Percentiles rank a stretch among this genome's conserved stretches.
Evolutionary conservation across 345 rosid species (phyloP).

Genomic region (Boechera divaricarpa): DNA sequence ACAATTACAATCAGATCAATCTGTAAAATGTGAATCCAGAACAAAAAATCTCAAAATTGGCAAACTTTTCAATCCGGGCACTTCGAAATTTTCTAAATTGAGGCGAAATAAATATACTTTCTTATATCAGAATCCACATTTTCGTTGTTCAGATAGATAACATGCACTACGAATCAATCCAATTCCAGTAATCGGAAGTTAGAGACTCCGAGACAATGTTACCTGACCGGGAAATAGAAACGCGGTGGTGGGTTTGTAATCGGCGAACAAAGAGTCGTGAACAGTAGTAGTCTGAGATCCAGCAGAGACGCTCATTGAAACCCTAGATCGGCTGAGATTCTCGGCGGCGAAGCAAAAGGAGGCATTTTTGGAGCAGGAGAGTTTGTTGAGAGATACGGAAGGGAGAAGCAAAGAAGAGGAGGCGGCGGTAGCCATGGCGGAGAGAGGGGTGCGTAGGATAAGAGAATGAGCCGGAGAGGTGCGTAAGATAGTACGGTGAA

Average conservation of each 20-base stretch:
- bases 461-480: constrained; percentile 25
- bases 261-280: constrained; percentile 68
- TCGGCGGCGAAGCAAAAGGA: constrained; percentile 45
- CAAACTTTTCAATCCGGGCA: neutral
- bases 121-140: constrained; percentile 11
- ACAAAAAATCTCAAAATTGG: neutral
- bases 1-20: neutral
- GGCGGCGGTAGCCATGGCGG: constrained; percentile 43
- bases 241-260: constrained; percentile 77
- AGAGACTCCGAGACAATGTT: neutral
- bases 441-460: constrained; percentile 44
- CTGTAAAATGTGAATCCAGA: constrained; percentile 5
- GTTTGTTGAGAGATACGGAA: constrained; percentile 47
- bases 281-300: constrained; percentile 58
- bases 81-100: neutral
- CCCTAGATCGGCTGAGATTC: constrained; percentile 58
- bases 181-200: neutral
- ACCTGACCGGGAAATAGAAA: constrained; percentile 99
- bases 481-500: constrained; percentile 46
- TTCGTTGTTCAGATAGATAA: neutral
- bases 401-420: constrained; percentile 56
- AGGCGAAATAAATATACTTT: neutral
- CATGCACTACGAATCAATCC: neutral
- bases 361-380: constrained; percentile 39
- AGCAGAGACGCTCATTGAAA: constrained; percentile 68